Conservation (phyloP, 2,329 filamentous ascomycete genomes). For the Penicillium aurantiogriseum region DNA sequence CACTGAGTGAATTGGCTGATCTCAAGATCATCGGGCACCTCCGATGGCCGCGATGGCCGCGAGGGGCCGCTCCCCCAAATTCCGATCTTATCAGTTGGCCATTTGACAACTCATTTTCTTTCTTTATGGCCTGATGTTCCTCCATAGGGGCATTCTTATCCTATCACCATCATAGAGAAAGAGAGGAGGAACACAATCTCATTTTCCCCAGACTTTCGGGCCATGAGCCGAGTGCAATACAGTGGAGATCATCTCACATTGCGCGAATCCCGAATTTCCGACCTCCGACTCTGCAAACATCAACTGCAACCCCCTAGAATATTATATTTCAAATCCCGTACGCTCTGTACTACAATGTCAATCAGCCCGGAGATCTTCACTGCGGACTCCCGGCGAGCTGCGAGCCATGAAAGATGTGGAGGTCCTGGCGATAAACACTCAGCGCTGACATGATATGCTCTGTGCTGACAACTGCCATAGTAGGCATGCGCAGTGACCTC, state of each 20-base stretch:
- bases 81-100: constrained; percentile 31
- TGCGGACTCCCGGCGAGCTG: constrained; percentile 10
- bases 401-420: constrained; percentile 1
- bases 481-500: background rate
- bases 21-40: constrained; percentile 34
- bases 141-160: background rate
- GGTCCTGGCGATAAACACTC: background rate
- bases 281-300: constrained; percentile 11
- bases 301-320: background rate
- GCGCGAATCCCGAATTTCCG: constrained; percentile 20
- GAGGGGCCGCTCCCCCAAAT: constrained; percentile 27
- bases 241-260: constrained; percentile 5
- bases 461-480: background rate
- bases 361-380: constrained; percentile 21
- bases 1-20: background rate
- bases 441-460: background rate
- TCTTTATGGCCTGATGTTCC: background rate
- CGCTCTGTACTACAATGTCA: background rate
- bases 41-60: constrained; percentile 42
- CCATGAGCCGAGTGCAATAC: background rate
- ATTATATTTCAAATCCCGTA: constrained; percentile 2
- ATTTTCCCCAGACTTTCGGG: constrained; percentile 8
- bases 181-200: too few species aligned
- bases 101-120: background rate
- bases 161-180: background rate